Evolutionary conservation across 441 rosid species (phyloP).

Genomic region (Sinapis alba): DNA sequence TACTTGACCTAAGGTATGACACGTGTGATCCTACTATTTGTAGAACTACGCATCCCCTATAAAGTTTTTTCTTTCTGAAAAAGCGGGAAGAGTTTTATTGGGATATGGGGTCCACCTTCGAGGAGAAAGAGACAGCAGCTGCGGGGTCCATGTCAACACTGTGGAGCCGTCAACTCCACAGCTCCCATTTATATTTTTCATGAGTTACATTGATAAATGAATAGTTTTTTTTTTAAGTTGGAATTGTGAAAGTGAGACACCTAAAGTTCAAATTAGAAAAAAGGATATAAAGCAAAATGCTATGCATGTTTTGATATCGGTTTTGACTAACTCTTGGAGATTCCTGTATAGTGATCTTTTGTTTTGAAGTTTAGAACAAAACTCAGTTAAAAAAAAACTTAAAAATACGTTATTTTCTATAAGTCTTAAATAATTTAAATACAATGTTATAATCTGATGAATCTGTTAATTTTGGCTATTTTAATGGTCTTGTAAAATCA

Average conservation of each 20-base stretch:
- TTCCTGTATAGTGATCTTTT: no score
- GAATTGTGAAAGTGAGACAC: background rate
- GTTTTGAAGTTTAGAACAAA: no score
- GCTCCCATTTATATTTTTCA: background rate
- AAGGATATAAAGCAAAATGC: background rate
- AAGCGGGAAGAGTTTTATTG: conserved; percentile 37
- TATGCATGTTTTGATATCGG: background rate
- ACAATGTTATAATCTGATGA: no score
- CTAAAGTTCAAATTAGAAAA: no score
- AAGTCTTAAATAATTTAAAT: no score
- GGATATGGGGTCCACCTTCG: conserved; percentile 26
- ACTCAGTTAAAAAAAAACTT: no score
- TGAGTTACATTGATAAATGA: background rate
- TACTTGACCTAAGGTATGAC: conserved; percentile 31
- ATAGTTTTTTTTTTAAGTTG: background rate
- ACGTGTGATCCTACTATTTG: conserved; percentile 36
- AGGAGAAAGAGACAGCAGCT: conserved; percentile 30
- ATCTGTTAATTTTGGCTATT: no score
- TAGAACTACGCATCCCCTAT: conserved; percentile 34
- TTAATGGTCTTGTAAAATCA: no score
- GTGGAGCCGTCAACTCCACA: conserved; percentile 41
- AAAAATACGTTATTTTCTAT: no score
- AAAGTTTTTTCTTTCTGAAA: conserved; percentile 7
- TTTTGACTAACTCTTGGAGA: background rate
- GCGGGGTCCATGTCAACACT: conserved; percentile 27